Evolutionary conservation across 1,284 basidiomycete genomes (phyloP), one percentile per base, ranked within the genome.

Genomic region (Moesziomyces antarcticus): DNA sequence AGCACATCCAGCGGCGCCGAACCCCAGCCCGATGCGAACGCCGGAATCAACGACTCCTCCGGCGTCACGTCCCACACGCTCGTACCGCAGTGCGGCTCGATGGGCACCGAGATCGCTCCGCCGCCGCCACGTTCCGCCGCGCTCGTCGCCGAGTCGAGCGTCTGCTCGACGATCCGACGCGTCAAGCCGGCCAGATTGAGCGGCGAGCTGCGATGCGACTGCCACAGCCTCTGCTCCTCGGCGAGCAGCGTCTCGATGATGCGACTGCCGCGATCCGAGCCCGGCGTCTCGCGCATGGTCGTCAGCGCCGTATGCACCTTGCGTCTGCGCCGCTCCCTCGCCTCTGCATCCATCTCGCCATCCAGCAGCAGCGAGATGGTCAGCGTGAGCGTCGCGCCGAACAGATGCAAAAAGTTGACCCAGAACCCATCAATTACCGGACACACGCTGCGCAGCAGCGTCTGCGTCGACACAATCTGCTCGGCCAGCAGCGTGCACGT

Each of bases 341-440:
- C 48, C n/a, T 69, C 56, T 1, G 45, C 53, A 22, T 63, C 57
- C 48, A 73, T 35, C 5, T 52, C 57, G 20, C 63, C 56, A 55
- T 63, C 67, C 24, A 78, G 58, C 52, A 78, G 50, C 45, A 78
- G 45, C 22, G 75, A 73, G 22, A 78, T 61, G 21, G 56, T 58
- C 42, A 77, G 53, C n/a, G 73, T 73, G 30, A 79, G 50, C 7
- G 74, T 72, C 10, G 75, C 79, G 22, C 71, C 64, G 22, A 72
- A 75, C 10, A 72, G 62, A 51, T 77, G 75, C 37, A 60, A 35
- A 22, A 70, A 74, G 52, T 78, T 76, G 61, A 77, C 63, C 59
- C 68, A 75, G 50, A 80, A 65, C 3, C 65, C 61, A 22, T 79
- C 77, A 54, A 80, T 74, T 33, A 80, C 62, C 18, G 75, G 65